Base-by-base conservation (phyloP, 169 alveolate species). In the Amoebophrya sp. region DNA sequence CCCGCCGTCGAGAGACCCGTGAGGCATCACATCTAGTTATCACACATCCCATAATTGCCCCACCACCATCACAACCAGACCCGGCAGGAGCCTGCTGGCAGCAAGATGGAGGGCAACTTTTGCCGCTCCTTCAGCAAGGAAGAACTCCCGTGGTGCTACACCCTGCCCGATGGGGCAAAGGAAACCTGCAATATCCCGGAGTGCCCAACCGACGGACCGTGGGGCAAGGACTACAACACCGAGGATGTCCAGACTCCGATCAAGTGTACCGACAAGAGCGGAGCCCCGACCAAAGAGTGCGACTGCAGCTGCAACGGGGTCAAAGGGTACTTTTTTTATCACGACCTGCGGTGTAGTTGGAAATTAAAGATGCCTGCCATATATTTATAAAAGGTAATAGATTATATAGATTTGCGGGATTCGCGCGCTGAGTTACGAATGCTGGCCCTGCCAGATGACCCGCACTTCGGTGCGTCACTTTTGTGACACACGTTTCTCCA, bases 191-290 rank as follows among this genome's bases (percentile, higher is more conserved):
- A 58, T 16, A 29, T 58, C 29, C 78, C 78, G 34, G 78, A 58
- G 78, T 58, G 78, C 78, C 78, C 78, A 58, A 58, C 34, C 26
- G 78, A 58, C 23, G 78, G 78, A 2, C 78, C 78, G 34, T 58
- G 78, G 78, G 78, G 34, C 78, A 58, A 58, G 78, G 78, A 58
- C 78, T 58, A 58, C 78, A n/a, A 58, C 26, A 23, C 78, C 78
- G 34, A 58, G 29, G 78, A 58, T 1, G 78, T 58, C 78, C 78
- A 58, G 34, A 1, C 78, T 2, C 78, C 78, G 34, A 58, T 58
- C 78, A 58, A 58, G 34, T 58, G 78, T 29, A 58, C 78, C 7
- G 78, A 58, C 78, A 58, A 58, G 23, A 29, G 23, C 23, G 78
- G 78, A 13, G 78, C 78, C 39, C 78, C 78, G 7, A 58, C 78